These are phyloP conservation scores for Scedosporium dehoogii DNA, from an alignment of 2,329 filamentous ascomycete species.

Conservation along the genomic window DNA sequence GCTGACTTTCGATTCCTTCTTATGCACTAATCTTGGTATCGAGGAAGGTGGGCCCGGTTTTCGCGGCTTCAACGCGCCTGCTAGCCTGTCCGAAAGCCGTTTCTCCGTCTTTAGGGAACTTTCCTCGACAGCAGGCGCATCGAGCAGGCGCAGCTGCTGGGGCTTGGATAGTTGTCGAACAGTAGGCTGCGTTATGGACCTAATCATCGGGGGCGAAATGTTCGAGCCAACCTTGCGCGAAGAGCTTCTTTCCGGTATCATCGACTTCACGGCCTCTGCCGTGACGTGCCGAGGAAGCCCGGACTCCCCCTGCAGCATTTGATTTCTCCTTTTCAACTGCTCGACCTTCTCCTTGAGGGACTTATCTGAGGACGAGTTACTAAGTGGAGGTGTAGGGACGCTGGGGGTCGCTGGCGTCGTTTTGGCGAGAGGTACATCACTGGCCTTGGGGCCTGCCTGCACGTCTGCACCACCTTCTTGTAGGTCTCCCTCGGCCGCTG, in stretches of 20 bases:
- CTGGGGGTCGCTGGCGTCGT: constrained; percentile 15
- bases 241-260: constrained; percentile 23
- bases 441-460: neutral
- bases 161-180: constrained; percentile 16
- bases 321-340: constrained; percentile 28
- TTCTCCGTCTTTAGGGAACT: constrained; percentile 29
- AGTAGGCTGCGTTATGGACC: constrained; percentile 35
- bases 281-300: constrained; percentile 10
- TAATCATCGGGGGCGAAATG: constrained; percentile 42
- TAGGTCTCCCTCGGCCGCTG: neutral
- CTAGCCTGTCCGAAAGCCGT: constrained; percentile 65
- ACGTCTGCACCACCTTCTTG: neutral
- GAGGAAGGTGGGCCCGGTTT: constrained; percentile 56
- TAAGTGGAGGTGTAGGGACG: constrained; percentile 11
- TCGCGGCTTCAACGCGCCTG: constrained; percentile 52
- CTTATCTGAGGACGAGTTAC: constrained; percentile 13
- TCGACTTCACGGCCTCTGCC: constrained; percentile 15
- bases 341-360: constrained; percentile 37
- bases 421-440: constrained; percentile 5
- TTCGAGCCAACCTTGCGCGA: constrained; percentile 34
- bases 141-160: neutral
- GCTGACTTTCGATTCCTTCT: constrained; percentile 70
- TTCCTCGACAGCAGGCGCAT: neutral
- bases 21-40: constrained; percentile 79
- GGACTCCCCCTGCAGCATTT: constrained; percentile 22